These are phyloP conservation scores for Gracilariopsis chorda DNA, from an alignment of 23 red algal genomes.

Conservation along the genomic window DNA sequence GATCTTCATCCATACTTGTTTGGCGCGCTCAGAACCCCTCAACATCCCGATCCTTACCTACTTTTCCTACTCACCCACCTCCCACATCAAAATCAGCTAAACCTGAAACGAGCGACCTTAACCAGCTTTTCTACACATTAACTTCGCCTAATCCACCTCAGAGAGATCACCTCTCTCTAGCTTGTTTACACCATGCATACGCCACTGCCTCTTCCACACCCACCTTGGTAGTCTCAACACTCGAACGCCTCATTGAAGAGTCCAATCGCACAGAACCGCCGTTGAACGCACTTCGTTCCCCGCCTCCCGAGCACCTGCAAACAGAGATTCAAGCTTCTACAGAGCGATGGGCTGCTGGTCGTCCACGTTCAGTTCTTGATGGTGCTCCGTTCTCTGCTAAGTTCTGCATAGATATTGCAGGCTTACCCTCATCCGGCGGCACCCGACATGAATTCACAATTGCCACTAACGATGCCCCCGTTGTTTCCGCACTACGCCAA, in stretches of 20 bases:
- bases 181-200: constrained; percentile 18
- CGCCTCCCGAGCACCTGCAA: background rate
- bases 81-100: background rate
- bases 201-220: constrained; percentile 1
- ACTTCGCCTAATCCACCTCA: background rate
- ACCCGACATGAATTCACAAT: background rate
- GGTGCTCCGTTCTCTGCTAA: constrained; percentile 75
- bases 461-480: constrained; percentile 8
- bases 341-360: background rate
- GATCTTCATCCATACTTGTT: background rate
- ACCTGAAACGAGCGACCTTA: background rate
- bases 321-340: constrained; percentile 4
- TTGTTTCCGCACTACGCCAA: constrained; percentile 18
- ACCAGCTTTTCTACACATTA: background rate
- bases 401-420: constrained; percentile 37
- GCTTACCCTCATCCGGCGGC: constrained; percentile 14
- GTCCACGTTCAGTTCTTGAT: constrained; percentile 60
- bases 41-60: background rate
- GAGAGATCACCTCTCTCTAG: background rate
- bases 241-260: background rate
- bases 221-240: background rate
- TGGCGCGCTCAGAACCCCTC: background rate
- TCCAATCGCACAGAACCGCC: background rate
- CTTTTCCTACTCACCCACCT: background rate
- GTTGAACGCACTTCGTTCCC: background rate